Evolutionary conservation across 257 asterid genomes (phyloP), one percentile per base, ranked within the genome.

Genomic region (Jacaranda mimosifolia): DNA sequence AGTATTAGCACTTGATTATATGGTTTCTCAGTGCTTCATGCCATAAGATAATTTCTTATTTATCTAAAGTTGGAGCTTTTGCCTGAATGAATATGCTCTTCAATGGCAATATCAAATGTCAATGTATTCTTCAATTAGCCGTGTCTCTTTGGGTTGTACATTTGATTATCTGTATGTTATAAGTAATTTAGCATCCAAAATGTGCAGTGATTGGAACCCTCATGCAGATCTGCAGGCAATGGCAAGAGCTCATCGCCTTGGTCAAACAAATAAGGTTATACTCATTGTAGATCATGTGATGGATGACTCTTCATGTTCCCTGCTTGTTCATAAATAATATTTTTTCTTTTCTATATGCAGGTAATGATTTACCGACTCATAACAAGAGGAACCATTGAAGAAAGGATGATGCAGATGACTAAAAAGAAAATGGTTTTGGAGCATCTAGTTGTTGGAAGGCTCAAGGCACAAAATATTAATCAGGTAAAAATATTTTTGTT

Each of bases 191-290:
- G 74, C 68, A 66, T 86, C 76, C 73, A 51, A 77, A 75, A 57
- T 79, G 75, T 78, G 83, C 97, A 96, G 99, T 69, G 99, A 96
- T 83, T 96, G 99, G 99, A 96, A 96, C 83, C 99, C 99, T 74
- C 99, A 96, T 78, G 99, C 99, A 77, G 99, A 96, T 83, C 88
- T 96, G 79, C 99, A 96, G 88, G 99, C 99, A 80, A 96, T 96
- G 99, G 99, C 99, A 69, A 90, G 99, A 83, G 99, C 99, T 79
- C 99, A 96, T 82, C 96, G 99, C 74, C 98, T 96, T 77, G 99
- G 99, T 74, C 99, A 96, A 85, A 96, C 99, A 66, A 93, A 93
- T 83, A 96, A 91, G 99, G 99, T 94, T 62, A 53, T 76, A 67
- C 17, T 64, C 80, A 52, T 79, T 79, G 71, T 63, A 48, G 72